phyloP scores from a whole-genome alignment of 2,329 filamentous ascomycete genomes.

The Hymenoscyphus fructigenus region DNA sequence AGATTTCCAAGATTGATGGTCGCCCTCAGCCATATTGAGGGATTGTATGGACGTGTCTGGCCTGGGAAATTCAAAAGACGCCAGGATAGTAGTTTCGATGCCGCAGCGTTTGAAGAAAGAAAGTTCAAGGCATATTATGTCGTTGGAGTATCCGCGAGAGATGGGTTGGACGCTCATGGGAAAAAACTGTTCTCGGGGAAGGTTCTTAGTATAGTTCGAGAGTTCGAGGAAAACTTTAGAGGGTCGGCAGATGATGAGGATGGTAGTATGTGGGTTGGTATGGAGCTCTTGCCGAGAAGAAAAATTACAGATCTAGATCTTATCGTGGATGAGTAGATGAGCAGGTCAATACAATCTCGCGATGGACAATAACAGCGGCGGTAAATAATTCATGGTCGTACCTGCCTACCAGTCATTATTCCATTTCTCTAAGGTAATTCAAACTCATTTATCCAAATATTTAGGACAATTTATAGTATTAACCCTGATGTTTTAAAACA shows the following conservation, averaged over 20 bases:
- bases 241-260: background rate
- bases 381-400: too few species aligned
- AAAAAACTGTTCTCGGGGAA: background rate
- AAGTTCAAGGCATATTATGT: conserved; percentile 1
- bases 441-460: too few species aligned
- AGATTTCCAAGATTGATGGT: background rate
- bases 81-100: background rate
- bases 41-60: background rate
- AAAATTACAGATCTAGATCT: background rate
- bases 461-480: too few species aligned
- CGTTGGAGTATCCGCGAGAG: background rate
- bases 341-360: too few species aligned
- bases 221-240: background rate
- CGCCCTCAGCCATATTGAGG: background rate
- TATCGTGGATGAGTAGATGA: background rate
- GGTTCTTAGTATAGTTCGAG: background rate
- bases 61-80: background rate
- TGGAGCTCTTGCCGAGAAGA: background rate
- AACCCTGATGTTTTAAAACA: too few species aligned
- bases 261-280: background rate
- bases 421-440: too few species aligned
- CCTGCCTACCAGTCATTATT: too few species aligned
- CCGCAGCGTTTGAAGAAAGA: background rate
- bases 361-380: too few species aligned
- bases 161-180: background rate